Conservation (phyloP, 345 rosid genomes). For the Rhodamnia argentea region DNA sequence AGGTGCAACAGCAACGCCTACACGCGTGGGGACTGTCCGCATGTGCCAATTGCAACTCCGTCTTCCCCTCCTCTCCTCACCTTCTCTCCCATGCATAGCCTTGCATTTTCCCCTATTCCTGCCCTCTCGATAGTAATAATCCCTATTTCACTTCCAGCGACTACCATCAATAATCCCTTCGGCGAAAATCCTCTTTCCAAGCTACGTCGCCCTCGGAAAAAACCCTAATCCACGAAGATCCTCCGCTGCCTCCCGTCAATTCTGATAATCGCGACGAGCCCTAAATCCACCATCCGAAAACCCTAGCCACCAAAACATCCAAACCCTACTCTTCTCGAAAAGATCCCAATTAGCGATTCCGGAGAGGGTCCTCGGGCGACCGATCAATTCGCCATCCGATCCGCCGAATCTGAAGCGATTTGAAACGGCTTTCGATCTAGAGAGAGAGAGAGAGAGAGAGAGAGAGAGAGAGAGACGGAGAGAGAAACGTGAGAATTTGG, state of each 20-base stretch:
- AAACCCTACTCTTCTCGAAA: background rate
- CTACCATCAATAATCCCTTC: constrained; percentile 32
- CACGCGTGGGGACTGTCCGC: constrained; percentile 49
- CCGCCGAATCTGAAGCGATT: background rate
- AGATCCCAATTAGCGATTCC: background rate
- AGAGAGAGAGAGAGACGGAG: background rate
- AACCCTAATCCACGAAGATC: background rate
- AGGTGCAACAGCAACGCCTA: constrained; percentile 14
- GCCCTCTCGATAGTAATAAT: background rate
- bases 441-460: background rate
- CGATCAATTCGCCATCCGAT: background rate
- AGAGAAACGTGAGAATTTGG: background rate
- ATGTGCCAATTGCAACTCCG: constrained; percentile 34
- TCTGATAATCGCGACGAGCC: background rate
- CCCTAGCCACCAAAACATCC: background rate
- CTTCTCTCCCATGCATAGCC: constrained; percentile 26
- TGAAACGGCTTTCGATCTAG: background rate
- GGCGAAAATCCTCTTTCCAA: background rate
- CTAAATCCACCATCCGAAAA: background rate
- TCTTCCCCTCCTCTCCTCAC: constrained; percentile 28
- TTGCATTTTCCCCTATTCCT: constrained; percentile 41
- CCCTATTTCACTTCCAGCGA: constrained; percentile 9
- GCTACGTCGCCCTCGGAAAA: background rate
- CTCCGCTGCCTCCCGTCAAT: background rate
- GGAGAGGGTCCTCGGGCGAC: background rate